phyloP scores from a whole-genome alignment of 371 early-diverging fungal species.

The Mortierella sp. region DNA sequence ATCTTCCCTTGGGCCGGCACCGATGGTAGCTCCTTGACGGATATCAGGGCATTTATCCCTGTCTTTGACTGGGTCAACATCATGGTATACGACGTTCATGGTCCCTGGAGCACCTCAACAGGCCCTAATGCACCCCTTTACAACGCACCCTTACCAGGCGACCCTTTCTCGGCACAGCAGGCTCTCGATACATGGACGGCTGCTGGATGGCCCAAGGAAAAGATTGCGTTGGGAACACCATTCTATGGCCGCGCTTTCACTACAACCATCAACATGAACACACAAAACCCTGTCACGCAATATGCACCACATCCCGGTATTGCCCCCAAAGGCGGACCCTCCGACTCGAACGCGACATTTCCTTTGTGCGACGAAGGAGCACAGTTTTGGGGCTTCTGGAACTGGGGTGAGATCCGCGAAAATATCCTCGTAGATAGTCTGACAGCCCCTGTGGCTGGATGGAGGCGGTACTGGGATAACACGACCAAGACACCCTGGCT shows the following conservation, averaged over 20 bases:
- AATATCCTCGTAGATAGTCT: conserved; percentile 59
- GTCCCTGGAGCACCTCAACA: conserved; percentile 74
- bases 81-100: conserved; percentile 67
- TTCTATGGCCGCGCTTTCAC: conserved; percentile 79
- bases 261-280: conserved; percentile 64
- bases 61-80: conserved; percentile 73
- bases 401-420: conserved; percentile 74
- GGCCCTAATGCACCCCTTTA: conserved; percentile 78
- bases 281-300: conserved; percentile 44
- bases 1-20: conserved; percentile 70
- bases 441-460: conserved; percentile 61
- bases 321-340: conserved; percentile 66
- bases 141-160: conserved; percentile 60
- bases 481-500: conserved; percentile 79
- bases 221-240: conserved; percentile 76
- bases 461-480: conserved; percentile 75
- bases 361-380: conserved; percentile 47
- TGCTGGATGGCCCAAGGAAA: conserved; percentile 74
- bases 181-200: conserved; percentile 69
- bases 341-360: conserved; percentile 61
- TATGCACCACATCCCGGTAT: conserved; percentile 58
- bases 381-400: conserved; percentile 66
- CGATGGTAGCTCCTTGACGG: conserved; percentile 65
- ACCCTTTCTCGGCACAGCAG: conserved; percentile 66
- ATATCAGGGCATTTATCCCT: conserved; percentile 71